Conservation (phyloP, 108 stramenopile species). For the Pelagomonas calceolata region DNA sequence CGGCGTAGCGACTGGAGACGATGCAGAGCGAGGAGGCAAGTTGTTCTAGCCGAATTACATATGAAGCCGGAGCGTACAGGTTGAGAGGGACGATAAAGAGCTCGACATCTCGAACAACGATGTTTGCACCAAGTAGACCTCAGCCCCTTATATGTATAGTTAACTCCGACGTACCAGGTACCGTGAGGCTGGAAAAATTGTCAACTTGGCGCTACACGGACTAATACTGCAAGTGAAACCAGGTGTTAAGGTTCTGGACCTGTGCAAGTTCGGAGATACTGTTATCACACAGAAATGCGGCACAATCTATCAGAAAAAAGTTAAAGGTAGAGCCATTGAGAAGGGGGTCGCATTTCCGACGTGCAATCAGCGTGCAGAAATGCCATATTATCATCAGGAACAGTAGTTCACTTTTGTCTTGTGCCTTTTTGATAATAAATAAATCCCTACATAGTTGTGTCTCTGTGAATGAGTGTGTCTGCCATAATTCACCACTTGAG, state of each 20-base stretch:
- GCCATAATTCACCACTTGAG: constrained; percentile 86
- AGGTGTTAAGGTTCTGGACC: constrained; percentile 77
- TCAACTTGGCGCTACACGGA: constrained; percentile 76
- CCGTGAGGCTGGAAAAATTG: constrained; percentile 95
- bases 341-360: constrained; percentile 98
- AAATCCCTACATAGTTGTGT: constrained; percentile 45
- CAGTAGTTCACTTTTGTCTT: no score
- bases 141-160: no score
- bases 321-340: constrained; percentile 66
- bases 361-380: no score
- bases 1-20: no score
- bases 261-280: constrained; percentile 59
- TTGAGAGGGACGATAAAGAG: constrained; percentile 31
- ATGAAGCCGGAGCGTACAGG: no score
- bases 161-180: constrained; percentile 29
- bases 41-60: no score
- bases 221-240: constrained; percentile 69
- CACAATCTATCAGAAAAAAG: constrained; percentile 68
- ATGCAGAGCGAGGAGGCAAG: no score
- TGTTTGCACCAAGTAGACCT: constrained; percentile 73
- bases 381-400: no score
- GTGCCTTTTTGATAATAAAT: no score
- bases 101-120: constrained; percentile 43
- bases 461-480: constrained; percentile 93
- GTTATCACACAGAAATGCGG: constrained; percentile 52